Conservation (phyloP, 805 yeast species). For the Zygosaccharomyces siamensis region DNA sequence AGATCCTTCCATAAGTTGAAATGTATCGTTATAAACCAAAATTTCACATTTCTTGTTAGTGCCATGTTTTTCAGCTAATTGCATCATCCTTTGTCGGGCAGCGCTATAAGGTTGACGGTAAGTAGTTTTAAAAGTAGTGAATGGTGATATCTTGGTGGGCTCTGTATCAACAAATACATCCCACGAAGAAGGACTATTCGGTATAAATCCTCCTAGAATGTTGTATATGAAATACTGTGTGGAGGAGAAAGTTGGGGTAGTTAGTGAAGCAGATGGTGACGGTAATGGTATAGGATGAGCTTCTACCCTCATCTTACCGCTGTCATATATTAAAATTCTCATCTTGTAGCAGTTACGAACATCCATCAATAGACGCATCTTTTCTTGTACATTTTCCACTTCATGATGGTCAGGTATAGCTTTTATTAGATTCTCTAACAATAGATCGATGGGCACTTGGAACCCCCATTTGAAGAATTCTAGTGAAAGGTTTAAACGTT, state of each 20-base stretch:
- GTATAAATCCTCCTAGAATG: conserved; percentile 25
- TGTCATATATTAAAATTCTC: conserved; percentile 40
- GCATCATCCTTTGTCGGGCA: conserved; percentile 51
- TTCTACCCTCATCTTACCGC: conserved; percentile 37
- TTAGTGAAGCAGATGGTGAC: conserved; percentile 13
- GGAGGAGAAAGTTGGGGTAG: not conserved
- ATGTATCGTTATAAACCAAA: conserved; percentile 56
- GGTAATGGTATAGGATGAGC: conserved; percentile 34
- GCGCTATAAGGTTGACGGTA: conserved; percentile 55
- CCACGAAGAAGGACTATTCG: conserved; percentile 40
- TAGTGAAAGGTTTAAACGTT: conserved; percentile 52
- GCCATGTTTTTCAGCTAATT: conserved; percentile 27
- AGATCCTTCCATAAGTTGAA: conserved; percentile 72
- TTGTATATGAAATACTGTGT: conserved; percentile 29
- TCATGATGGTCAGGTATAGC: conserved; percentile 23
- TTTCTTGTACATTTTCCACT: conserved; percentile 7
- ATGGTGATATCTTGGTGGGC: conserved; percentile 56
- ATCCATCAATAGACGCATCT: conserved; percentile 24
- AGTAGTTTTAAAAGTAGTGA: conserved; percentile 87
- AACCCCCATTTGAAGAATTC: conserved; percentile 49
- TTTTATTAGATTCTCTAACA: conserved; percentile 41
- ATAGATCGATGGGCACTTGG: conserved; percentile 38
- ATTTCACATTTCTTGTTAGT: conserved; percentile 54
- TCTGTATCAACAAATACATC: conserved; percentile 56
- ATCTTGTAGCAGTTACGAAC: conserved; percentile 41